Evolutionary conservation across 345 rosid genomes (phyloP), one percentile per base, ranked within the genome.

Genomic region (Eucalyptus marginata): DNA sequence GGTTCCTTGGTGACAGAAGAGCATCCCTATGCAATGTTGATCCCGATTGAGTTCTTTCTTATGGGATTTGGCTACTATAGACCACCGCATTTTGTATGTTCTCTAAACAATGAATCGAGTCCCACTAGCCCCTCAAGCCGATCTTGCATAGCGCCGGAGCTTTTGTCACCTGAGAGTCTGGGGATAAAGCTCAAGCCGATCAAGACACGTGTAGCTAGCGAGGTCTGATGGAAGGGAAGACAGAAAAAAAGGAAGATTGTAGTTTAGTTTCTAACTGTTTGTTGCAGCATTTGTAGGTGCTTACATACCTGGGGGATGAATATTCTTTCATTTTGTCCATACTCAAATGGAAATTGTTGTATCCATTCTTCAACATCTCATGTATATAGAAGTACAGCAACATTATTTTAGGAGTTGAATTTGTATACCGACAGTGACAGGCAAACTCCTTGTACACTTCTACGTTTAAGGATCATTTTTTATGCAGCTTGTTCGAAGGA

Each of bases 181-280:
- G 96, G 97, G 18, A 89, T 95, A 89, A 95, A 95, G 93, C 95
- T 95, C 68, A 94, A 95, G 89, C 97, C 95, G 7, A 94, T 95
- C 86, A 95, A 94, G 91, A 95, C 96, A 3, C 93, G 95, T 1
- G 92, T 87, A 33, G 90, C 87, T 83, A 36, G 88, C 40, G 86
- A 89, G 84, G 50, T 86, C 86, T 91, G 90, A 93, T 76, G 50
- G 47, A 22, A 18, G 36, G 44, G 81, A 33, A 29, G 54, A 62
- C 44, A 56, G 49, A 11, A 10, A 40, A 71, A 52, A 24, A 20
- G 47, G 84, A 76, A 76, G 84, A 36, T 22, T 40, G 84, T 76
- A 76, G 84, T 12, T 76, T 76, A 76, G 83, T 22, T 76, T 76
- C 47, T 76, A 40, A 40, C 84, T 76, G 25, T 76, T 76, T 76